phyloP scores from a whole-genome alignment of 2,329 filamentous ascomycete genomes.

The Fusarium mundagurra region DNA sequence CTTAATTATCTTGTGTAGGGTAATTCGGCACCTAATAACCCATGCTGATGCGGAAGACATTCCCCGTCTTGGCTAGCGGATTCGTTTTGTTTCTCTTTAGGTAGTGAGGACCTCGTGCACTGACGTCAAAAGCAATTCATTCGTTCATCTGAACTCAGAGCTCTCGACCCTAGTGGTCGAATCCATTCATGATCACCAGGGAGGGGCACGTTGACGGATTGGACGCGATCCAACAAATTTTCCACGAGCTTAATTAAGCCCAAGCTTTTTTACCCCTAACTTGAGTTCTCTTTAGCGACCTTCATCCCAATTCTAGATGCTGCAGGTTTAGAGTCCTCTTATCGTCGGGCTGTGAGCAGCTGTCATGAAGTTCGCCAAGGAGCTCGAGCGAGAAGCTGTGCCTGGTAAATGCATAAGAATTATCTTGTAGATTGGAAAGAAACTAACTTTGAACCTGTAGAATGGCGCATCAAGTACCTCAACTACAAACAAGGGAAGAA shows the following conservation, averaged over 20 bases:
- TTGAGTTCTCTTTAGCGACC: not conserved
- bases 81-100: slow-evolving; percentile 4
- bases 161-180: not conserved
- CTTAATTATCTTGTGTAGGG: slow-evolving; percentile 6
- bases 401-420: slow-evolving; percentile 65
- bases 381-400: slow-evolving; percentile 87
- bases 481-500: slow-evolving; percentile 98
- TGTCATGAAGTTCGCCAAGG: slow-evolving; percentile 75
- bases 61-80: slow-evolving; percentile 17
- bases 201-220: slow-evolving; percentile 31
- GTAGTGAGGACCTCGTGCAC: slow-evolving; percentile 18
- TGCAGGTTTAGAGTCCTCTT: slow-evolving; percentile 14
- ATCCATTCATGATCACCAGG: slow-evolving; percentile 11
- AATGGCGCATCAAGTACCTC: slow-evolving; percentile 95
- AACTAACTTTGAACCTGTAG: slow-evolving; percentile 48
- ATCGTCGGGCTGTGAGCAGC: slow-evolving; percentile 20
- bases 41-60: not conserved
- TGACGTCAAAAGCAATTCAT: slow-evolving; percentile 33
- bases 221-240: slow-evolving; percentile 11
- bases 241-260: not conserved
- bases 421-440: not conserved
- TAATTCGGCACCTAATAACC: not conserved
- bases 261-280: not conserved
- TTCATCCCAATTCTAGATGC: slow-evolving; percentile 20
- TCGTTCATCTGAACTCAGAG: not conserved